Evolutionary conservation across 2,329 filamentous ascomycete genomes (phyloP).

Genomic region (Huntiella savannae): DNA sequence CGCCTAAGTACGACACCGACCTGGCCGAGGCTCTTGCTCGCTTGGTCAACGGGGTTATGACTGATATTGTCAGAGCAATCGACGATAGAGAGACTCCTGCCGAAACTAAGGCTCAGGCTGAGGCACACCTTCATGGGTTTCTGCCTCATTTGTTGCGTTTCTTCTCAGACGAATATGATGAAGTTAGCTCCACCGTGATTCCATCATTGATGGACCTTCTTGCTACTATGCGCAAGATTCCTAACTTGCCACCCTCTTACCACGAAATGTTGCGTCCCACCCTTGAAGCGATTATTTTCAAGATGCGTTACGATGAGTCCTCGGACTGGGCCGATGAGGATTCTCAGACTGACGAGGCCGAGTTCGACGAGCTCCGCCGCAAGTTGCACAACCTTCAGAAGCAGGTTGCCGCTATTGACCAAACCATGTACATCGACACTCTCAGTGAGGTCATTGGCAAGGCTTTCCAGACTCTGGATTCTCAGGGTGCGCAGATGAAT

Average conservation of each 20-base stretch:
- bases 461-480: conserved; percentile 65
- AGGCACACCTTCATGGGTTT: conserved; percentile 66
- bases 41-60: conserved; percentile 75
- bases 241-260: conserved; percentile 54
- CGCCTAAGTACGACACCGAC: conserved; percentile 82
- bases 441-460: conserved; percentile 74
- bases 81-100: conserved; percentile 46
- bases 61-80: conserved; percentile 72
- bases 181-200: conserved; percentile 91
- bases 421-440: conserved; percentile 71
- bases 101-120: conserved; percentile 52
- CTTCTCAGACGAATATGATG: conserved; percentile 95
- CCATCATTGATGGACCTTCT: conserved; percentile 82
- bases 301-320: conserved; percentile 96
- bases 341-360: conserved; percentile 87
- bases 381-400: conserved; percentile 81
- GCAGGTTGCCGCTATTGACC: conserved; percentile 75
- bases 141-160: conserved; percentile 77
- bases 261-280: conserved; percentile 71
- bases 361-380: conserved; percentile 88
- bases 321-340: conserved; percentile 85
- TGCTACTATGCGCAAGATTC: conserved; percentile 70
- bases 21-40: conserved; percentile 89
- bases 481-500: conserved; percentile 56
- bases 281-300: conserved; percentile 75